Conservation (phyloP, 2,329 filamentous ascomycete species). For the Trichothecium roseum region DNA sequence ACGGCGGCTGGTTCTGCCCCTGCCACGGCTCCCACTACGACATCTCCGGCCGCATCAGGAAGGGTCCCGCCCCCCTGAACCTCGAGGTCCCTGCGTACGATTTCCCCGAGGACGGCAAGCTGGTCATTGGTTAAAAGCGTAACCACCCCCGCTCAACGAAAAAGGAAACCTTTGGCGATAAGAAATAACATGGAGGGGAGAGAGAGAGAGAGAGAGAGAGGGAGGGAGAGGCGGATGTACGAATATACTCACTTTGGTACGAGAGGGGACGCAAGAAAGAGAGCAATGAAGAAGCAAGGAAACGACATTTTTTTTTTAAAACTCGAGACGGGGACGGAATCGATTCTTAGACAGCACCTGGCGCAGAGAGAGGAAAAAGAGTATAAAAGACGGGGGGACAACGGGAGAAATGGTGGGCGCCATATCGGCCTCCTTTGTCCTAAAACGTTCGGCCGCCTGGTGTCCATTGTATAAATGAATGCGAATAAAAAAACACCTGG, state of each 20-base stretch:
- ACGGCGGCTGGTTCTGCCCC: constrained; percentile 98
- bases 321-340: neutral
- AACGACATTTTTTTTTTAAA: neutral
- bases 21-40: constrained; percentile 99
- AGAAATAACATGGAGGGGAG: neutral
- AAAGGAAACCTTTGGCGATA: constrained; percentile 11
- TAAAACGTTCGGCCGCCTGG: constrained; percentile 7
- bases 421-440: neutral
- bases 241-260: constrained; percentile 1
- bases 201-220: neutral
- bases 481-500: neutral
- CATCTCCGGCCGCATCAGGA: constrained; percentile 96
- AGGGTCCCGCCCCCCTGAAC: constrained; percentile 94
- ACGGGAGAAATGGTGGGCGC: neutral
- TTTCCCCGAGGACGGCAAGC: constrained; percentile 79
- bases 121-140: constrained; percentile 77
- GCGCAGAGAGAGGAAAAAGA: neutral
- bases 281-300: too few relatives aligned
- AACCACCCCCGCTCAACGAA: too few relatives aligned
- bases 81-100: constrained; percentile 89
- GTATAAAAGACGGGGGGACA: neutral
- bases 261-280: neutral
- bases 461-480: constrained; percentile 9
- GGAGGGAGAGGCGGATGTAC: constrained; percentile 1
- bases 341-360: neutral